These are phyloP conservation scores for Stephania japonica DNA, from an alignment of 164 flowering plant genomes.

Conservation along the genomic window DNA sequence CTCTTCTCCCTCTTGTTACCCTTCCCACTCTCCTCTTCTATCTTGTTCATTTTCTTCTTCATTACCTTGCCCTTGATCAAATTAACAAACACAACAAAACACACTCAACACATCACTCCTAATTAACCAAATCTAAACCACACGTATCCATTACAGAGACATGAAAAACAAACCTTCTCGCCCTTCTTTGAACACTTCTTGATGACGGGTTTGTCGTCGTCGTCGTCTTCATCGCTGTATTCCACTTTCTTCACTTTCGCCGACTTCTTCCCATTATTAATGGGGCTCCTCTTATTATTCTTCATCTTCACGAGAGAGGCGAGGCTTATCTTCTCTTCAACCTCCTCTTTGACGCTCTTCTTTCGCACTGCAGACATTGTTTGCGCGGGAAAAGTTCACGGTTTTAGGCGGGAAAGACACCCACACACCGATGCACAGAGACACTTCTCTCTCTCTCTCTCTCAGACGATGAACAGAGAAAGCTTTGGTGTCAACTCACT, in stretches of 20 bases:
- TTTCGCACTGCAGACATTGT: conserved; percentile 34
- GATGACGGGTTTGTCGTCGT: conserved; percentile 5
- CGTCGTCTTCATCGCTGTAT: conserved; percentile 12
- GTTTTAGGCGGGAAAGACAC: conserved; percentile 2
- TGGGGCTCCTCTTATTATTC: conserved; percentile 28
- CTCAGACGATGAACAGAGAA: background rate
- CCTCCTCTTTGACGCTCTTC: conserved; percentile 21
- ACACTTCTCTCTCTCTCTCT: no score
- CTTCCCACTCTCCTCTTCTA: conserved; percentile 21
- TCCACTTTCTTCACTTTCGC: conserved; percentile 37
- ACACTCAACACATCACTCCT: conserved; percentile 2
- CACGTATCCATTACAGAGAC: background rate
- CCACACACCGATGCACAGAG: no score
- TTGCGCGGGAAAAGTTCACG: background rate
- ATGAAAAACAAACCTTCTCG: conserved; percentile 23
- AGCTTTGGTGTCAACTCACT: background rate
- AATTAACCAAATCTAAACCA: background rate
- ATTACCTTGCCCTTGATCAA: conserved; percentile 16
- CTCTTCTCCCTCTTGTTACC: conserved; percentile 58
- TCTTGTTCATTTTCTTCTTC: conserved; percentile 25
- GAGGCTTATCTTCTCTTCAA: conserved; percentile 4
- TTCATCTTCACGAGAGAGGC: background rate
- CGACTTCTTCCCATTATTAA: conserved; percentile 17
- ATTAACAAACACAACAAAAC: conserved; percentile 6
- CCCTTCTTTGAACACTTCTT: conserved; percentile 15